Conservation (phyloP, 805 yeast genomes). For the Saturnispora dispora region DNA sequence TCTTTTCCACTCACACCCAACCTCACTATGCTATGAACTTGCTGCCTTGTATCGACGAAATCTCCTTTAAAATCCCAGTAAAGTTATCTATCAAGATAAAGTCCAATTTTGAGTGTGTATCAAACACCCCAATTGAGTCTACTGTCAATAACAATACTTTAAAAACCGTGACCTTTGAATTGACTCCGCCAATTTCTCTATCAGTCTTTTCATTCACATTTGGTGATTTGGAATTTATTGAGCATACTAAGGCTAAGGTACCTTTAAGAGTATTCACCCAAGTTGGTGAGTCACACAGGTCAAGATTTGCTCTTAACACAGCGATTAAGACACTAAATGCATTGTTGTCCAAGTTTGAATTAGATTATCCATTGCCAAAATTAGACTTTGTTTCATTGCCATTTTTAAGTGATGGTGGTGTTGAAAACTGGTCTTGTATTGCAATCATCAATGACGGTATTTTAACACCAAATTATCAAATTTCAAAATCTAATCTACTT, state of each 20-base stretch:
- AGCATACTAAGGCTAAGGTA: slow-evolving; percentile 23
- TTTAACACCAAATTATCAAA: slow-evolving; percentile 28
- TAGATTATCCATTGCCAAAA: slow-evolving; percentile 49
- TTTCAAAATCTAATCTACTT: slow-evolving; percentile 13
- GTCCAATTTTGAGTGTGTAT: slow-evolving; percentile 38
- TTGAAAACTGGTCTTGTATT: slow-evolving; percentile 71
- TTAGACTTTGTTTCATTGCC: slow-evolving; percentile 64
- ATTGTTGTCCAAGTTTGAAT: slow-evolving; percentile 36
- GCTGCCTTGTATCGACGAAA: slow-evolving; percentile 66
- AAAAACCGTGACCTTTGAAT: slow-evolving; percentile 36
- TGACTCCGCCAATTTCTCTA: slow-evolving; percentile 51
- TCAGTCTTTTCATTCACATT: slow-evolving; percentile 60
- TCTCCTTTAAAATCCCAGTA: slow-evolving; percentile 43
- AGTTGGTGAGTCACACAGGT: slow-evolving; percentile 39
- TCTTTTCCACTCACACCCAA: slow-evolving; percentile 65
- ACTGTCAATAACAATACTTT: slow-evolving; percentile 12
- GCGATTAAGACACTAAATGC: slow-evolving; percentile 40
- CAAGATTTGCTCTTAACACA: slow-evolving; percentile 42
- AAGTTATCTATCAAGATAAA: slow-evolving; percentile 40
- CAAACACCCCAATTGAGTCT: slow-evolving; percentile 36
- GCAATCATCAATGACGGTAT: slow-evolving; percentile 48
- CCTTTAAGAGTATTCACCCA: slow-evolving; percentile 51
- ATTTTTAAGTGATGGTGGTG: slow-evolving; percentile 65
- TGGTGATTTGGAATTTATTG: slow-evolving; percentile 56
- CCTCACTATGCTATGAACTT: slow-evolving; percentile 55